phyloP scores from a whole-genome alignment of 768 basidiomycete species.

The Naganishia friedmannii region DNA sequence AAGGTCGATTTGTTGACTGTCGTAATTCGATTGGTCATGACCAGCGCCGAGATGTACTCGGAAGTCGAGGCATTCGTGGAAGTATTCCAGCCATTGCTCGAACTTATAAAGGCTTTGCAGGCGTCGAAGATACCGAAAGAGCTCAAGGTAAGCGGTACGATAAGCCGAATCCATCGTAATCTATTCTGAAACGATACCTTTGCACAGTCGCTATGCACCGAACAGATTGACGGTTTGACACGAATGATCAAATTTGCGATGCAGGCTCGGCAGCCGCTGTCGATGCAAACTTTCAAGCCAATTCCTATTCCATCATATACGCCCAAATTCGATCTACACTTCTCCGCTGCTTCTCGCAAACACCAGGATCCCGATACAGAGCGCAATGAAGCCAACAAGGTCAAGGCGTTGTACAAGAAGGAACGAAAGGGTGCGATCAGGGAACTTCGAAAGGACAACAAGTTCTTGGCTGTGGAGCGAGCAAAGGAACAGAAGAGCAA shows the following conservation, averaged over 20 bases:
- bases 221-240: slow-evolving; percentile 23
- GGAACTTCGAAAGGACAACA: slow-evolving; percentile 90
- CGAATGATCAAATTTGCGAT: slow-evolving; percentile 60
- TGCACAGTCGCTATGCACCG: slow-evolving; percentile 16
- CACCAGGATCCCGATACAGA: slow-evolving; percentile 88
- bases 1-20: slow-evolving; percentile 71
- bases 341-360: slow-evolving; percentile 47
- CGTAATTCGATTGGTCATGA: slow-evolving; percentile 66
- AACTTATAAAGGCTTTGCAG: slow-evolving; percentile 62
- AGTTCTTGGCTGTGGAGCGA: slow-evolving; percentile 84
- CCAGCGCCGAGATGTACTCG: slow-evolving; percentile 74
- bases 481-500: slow-evolving; percentile 80
- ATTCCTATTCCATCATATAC: slow-evolving; percentile 91
- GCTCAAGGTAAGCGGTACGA: slow-evolving; percentile 59
- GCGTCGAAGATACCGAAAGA: slow-evolving; percentile 55
- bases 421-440: slow-evolving; percentile 95
- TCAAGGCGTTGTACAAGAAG: slow-evolving; percentile 85
- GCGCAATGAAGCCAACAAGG: slow-evolving; percentile 77
- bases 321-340: slow-evolving; percentile 78
- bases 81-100: slow-evolving; percentile 67
- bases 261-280: slow-evolving; percentile 71
- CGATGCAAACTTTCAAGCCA: slow-evolving; percentile 86
- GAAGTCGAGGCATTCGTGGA: slow-evolving; percentile 71
- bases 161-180: background rate
- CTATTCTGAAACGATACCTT: background rate